A percentile compares a stretch with the other conserved stretches of the same genome.
phyloP scores from a whole-genome alignment of 331 rosid genomes.

The Phaseolus coccineus region DNA sequence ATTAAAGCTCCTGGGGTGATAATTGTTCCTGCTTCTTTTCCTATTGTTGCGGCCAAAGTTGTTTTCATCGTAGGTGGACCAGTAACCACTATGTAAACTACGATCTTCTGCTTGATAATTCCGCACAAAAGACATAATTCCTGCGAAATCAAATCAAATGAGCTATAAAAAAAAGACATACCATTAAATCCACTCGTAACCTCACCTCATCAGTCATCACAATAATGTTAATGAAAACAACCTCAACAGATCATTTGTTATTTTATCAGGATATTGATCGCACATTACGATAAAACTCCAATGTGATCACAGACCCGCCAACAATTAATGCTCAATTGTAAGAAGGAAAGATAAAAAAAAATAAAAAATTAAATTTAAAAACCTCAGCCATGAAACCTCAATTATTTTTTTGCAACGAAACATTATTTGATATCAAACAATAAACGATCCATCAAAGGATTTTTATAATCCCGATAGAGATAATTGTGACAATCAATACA shows the following conservation, averaged over 20 bases:
- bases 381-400: neutral
- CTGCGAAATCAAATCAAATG: slow-evolving; percentile 50
- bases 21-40: slow-evolving; percentile 64
- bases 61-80: slow-evolving; percentile 59
- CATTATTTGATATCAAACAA: neutral
- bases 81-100: slow-evolving; percentile 52
- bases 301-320: slow-evolving; percentile 6
- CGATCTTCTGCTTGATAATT: slow-evolving; percentile 67
- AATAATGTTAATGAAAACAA: neutral
- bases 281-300: neutral
- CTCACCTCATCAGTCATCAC: neutral
- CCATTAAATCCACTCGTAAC: slow-evolving; percentile 2
- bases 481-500: neutral
- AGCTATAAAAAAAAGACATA: slow-evolving; percentile 27
- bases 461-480: neutral
- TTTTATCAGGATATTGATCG: neutral
- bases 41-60: slow-evolving; percentile 48
- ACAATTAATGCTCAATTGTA: slow-evolving; percentile 18
- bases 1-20: slow-evolving; percentile 49
- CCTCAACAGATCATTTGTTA: neutral
- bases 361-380: neutral
- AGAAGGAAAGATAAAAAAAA: neutral
- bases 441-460: slow-evolving; percentile 8
- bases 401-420: slow-evolving; percentile 6
- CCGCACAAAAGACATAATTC: slow-evolving; percentile 68